Evolutionary conservation across 176 grass and related monocot genomes (phyloP), one percentile per base, ranked within the genome.

Genomic region (Miscanthus lutarioriparius): DNA sequence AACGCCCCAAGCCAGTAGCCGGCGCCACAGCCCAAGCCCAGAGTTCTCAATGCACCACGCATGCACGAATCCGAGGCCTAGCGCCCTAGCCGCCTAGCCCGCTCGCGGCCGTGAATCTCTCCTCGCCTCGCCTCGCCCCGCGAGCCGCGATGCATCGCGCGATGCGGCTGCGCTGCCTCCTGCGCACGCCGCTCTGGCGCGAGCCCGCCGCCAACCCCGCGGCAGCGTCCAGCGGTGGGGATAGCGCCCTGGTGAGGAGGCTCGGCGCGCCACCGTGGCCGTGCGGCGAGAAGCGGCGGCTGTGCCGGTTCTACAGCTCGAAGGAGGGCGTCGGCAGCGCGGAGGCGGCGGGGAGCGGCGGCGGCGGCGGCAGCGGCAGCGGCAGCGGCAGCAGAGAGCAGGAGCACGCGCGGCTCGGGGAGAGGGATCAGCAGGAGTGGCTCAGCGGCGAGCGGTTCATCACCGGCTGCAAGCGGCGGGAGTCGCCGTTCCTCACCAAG

Each of bases 371-470:
- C 12, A 30, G n/a, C 16, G n/a, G 83, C 70, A 81, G 49, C 20
- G 64, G 88, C 72, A n/a, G 86, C 12, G 41, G n/a, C 16, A 27
- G 83, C 70, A 81, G 49, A 32, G 83, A 93, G 59, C 59, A 88
- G 75, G 93, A 94, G 64, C 96, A 98, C 89, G 89, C 96, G 74
- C 81, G 93, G 78, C 89, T 98, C 41, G 96, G 91, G 62, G 89
- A 98, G 87, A 92, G 87, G 26, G 96, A 98, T 63, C 96, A 98
- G 45, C 87, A 89, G 82, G 96, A 98, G 78, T 98, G 96, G 96
- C 80, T 95, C 27, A 92, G 72, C 22, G 66, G 85, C 47, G 93
- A 94, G 84, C 87, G 84, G 72, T 87, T 92, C 80, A 61, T 91
- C 56, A 86, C 86, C 81, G 93, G 92, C 71, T 84, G 65, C 80